Conservation (phyloP, 257 asterid species). For the Paulownia fortunei region DNA sequence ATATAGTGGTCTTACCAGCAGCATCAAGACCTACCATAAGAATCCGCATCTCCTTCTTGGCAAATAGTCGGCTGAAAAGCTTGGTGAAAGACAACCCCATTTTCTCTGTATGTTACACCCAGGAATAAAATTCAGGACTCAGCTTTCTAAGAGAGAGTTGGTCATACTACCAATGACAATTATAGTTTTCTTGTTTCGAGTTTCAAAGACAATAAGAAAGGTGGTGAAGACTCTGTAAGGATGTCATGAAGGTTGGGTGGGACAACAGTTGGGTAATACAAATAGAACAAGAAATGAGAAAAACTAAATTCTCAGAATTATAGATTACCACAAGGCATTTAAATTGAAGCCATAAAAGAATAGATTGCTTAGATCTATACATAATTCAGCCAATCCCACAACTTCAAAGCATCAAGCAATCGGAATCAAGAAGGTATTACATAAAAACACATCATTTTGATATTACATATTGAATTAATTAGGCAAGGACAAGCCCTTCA, state of each 20-base stretch:
- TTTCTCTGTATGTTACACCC: conserved; percentile 41
- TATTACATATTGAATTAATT: too few species aligned
- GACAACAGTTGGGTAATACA: not conserved
- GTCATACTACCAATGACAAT: not conserved
- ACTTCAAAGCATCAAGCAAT: not conserved
- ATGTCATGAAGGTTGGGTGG: not conserved
- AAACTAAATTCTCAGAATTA: not conserved
- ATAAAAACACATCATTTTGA: not conserved
- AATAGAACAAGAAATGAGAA: not conserved
- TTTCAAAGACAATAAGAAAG: not conserved
- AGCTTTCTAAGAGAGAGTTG: not conserved
- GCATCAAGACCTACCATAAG: conserved; percentile 91
- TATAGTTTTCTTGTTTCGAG: not conserved
- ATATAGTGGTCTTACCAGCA: conserved; percentile 86
- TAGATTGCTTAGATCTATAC: not conserved
- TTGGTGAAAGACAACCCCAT: conserved; percentile 87
- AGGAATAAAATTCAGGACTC: conserved; percentile 12
- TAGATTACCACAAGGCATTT: not conserved
- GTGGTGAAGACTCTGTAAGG: not conserved
- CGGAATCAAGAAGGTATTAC: too few species aligned
- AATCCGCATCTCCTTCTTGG: conserved; percentile 84
- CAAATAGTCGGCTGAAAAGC: conserved; percentile 79
- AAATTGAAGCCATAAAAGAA: not conserved
- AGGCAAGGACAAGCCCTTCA: too few species aligned
- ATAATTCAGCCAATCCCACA: not conserved